These are phyloP conservation scores for Pleurotus pulmonarius DNA, from an alignment of 768 basidiomycete species.

Conservation along the genomic window DNA sequence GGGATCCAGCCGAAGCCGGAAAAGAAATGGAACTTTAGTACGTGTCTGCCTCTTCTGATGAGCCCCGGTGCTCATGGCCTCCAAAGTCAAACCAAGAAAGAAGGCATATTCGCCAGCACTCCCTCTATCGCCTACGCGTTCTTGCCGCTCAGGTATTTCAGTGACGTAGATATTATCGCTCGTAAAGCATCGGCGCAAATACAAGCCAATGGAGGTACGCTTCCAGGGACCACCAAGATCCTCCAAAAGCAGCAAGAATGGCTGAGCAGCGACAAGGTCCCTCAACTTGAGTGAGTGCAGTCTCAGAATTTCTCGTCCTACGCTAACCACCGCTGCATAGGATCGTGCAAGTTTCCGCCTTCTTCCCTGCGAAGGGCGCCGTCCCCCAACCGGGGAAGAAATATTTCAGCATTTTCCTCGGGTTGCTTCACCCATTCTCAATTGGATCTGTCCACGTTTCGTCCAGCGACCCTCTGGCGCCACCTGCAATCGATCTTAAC, in stretches of 20 bases:
- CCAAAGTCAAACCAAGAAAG: slow-evolving; percentile 3
- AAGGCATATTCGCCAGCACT: slow-evolving; percentile 8
- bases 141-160: slow-evolving; percentile 10
- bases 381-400: slow-evolving; percentile 13
- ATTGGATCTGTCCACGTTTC: slow-evolving; percentile 37
- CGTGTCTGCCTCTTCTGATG: not conserved
- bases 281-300: slow-evolving; percentile 14
- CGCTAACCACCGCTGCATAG: not conserved
- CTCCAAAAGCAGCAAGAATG: slow-evolving; percentile 1
- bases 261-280: slow-evolving; percentile 7
- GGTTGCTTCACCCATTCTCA: slow-evolving; percentile 30
- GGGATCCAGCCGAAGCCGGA: slow-evolving; percentile 9
- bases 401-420: slow-evolving; percentile 16
- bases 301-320: not conserved
- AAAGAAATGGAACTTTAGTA: slow-evolving; percentile 14
- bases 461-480: slow-evolving; percentile 31
- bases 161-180: not conserved
- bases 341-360: slow-evolving; percentile 10
- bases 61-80: too few species aligned
- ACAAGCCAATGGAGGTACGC: too few species aligned
- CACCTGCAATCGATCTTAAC: slow-evolving; percentile 40
- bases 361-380: slow-evolving; percentile 5
- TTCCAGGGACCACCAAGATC: not conserved
- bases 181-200: not conserved
- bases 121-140: slow-evolving; percentile 9